Percentiles rank a stretch among this genome's conserved stretches.
Conservation (phyloP, 139 green algal genomes). For the Picochlorum sp. region DNA sequence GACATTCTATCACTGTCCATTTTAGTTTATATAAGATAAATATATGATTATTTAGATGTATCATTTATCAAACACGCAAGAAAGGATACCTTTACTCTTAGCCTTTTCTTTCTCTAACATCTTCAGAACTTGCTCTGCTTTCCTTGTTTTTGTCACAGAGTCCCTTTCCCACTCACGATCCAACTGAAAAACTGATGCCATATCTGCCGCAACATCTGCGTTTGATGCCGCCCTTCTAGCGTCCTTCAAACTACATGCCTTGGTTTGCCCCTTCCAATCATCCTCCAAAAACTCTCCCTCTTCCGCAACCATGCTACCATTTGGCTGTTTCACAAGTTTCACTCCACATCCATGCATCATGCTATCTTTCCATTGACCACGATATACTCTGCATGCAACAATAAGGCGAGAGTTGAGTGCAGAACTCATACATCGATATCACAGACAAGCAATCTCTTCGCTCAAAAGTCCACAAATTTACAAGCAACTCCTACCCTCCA, state of each 20-base stretch:
- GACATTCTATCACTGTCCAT: too few relatives aligned
- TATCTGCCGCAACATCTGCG: conserved; percentile 46
- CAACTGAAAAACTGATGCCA: conserved; percentile 31
- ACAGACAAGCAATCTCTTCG: too few relatives aligned
- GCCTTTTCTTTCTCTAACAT: background rate
- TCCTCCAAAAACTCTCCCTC: conserved; percentile 55
- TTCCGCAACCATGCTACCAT: conserved; percentile 15
- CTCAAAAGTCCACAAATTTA: too few relatives aligned
- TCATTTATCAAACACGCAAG: too few relatives aligned
- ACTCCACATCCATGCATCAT: conserved; percentile 61
- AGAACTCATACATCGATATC: too few relatives aligned
- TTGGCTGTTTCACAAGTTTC: conserved; percentile 30
- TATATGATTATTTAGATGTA: too few relatives aligned
- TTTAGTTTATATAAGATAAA: too few relatives aligned
- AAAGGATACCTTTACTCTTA: background rate
- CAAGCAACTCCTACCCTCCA: too few relatives aligned
- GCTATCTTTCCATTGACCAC: conserved; percentile 46
- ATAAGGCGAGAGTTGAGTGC: too few relatives aligned
- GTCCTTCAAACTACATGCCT: conserved; percentile 31
- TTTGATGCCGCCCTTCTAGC: conserved; percentile 33
- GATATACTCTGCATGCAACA: conserved; percentile 53
- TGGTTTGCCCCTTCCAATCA: conserved; percentile 33
- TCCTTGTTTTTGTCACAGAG: background rate
- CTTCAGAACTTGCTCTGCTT: background rate
- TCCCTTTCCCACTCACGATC: background rate